Evolutionary conservation across 2,329 filamentous ascomycete species (phyloP), one percentile per base, ranked within the genome.

Genomic region (Scedosporium dehoogii): DNA sequence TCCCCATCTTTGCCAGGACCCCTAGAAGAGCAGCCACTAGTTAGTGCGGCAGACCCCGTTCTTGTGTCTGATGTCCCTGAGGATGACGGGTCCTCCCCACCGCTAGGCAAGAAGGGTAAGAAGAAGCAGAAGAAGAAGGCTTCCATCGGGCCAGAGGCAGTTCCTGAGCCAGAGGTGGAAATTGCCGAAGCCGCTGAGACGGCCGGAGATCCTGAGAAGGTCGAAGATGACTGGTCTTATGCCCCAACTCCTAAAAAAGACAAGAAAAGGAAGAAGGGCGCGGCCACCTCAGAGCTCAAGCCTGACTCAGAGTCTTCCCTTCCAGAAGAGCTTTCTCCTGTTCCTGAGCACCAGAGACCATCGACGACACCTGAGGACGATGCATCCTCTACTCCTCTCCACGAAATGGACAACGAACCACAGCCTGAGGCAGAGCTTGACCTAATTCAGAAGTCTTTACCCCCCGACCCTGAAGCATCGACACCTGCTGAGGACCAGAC

Each of bases 401-500:
- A 29, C 41, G 69, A 63, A 53, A 69, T 66, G 61, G 66, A 64
- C 46, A 64, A 62, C 56, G 67, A 67, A 61, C 5, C 33, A 38
- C 33, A 38, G 10, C 33, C 33, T 14, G 33, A 38, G 10, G 33
- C 33, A 38, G 33, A 38, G 33, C 6, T 38, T 38, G 33, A 38
- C 33, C 33, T 38, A 9, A 38, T 4, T 38, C 33, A 38, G 6
- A 38, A 38, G 33, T 38, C 33, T 38, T 38, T 38, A 12, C 33
- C 33, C 33, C 33, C 33, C 33, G 10, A 38, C 10, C 33, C 33
- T 38, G 10, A 38, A 12, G 33, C 12, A 38, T 38, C 33, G 10
- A 38, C 10, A 38, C 33, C 33, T 38, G 33, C 33, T 38, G 33
- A 38, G 33, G 33, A 38, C 33, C 33, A 38, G 33, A 38, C 33